Base-by-base conservation (phyloP, 495 filamentous ascomycete species). In the Penicillium diatomitis region DNA sequence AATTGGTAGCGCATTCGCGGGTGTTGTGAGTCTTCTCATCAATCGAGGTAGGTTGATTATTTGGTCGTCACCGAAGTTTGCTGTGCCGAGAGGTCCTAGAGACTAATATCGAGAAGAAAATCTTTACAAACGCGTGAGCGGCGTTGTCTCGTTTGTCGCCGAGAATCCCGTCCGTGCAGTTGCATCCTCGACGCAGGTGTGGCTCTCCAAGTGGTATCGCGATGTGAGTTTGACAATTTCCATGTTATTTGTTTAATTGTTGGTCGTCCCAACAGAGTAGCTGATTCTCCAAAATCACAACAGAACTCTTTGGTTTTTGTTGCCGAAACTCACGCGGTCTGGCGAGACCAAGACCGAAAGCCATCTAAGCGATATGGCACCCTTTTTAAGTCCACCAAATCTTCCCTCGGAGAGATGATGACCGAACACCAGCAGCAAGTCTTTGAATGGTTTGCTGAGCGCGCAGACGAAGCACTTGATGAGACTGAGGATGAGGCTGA, bases 251-350 rank as follows among this genome's bases (percentile, higher is more conserved):
- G 34, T 0, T 8, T 0, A 27, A 6, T 10, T n/a, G 5, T 44
- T 3, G n/a, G 29, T n/a, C 4, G 39, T 9, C 27, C 8, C 8
- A 41, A 10, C 6, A 32, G 4, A 20, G 6, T 1, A 5, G 11
- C 41, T 31, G 3, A 8, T 12, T 41, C 38, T 27, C 7, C 9
- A 6, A 41, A 12, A 6, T 6, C 12, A 4, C 5, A 36, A 46
- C 6, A 82, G 57, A 79, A 86, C 62, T 87, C 84, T 0, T 69
- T 78, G 2, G 82, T 94, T 48, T 90, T 84, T 55, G 86, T 95
- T 28, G 73, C 81, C 0, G 68, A 73, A 29, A 69, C 80, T 39
- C 90, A 95, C 55, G 75, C 78, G 6, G 80, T 85, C 51, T 95
- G 88, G 88, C 65, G 61, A 10, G 74, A 77, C 49, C 52, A 63